A percentile compares a stretch with the other conserved stretches of the same genome.
Conservation (phyloP, 2,329 filamentous ascomycete genomes). For the Ophiognomonia clavigignenti-juglandacearum region DNA sequence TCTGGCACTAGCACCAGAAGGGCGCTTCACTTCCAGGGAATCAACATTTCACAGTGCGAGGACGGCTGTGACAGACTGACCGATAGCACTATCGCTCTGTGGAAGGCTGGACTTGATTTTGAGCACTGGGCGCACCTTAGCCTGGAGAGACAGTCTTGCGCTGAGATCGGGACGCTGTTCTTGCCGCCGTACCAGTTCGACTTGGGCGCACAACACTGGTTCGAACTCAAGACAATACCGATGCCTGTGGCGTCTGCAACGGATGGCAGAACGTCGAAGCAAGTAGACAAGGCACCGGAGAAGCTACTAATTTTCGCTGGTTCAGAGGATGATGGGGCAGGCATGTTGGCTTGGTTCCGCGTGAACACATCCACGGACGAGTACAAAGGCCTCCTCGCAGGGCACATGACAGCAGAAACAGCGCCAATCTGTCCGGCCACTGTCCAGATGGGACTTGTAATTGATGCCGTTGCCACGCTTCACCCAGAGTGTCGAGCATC, state of each 20-base stretch:
- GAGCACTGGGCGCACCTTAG: conserved; percentile 32
- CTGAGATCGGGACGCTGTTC: conserved; percentile 18
- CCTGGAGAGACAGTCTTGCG: conserved; percentile 18
- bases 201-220: conserved; percentile 29
- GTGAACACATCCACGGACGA: conserved; percentile 32
- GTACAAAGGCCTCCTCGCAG: conserved; percentile 29
- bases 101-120: conserved; percentile 31
- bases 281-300: conserved; percentile 11
- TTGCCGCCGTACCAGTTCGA: conserved; percentile 41
- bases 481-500: conserved; percentile 18
- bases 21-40: conserved; percentile 19
- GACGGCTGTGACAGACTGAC: conserved; percentile 17
- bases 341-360: conserved; percentile 29
- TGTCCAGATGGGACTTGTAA: conserved; percentile 28
- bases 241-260: not conserved
- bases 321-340: conserved; percentile 11
- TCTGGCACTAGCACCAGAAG: not conserved
- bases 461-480: conserved; percentile 28
- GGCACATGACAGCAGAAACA: conserved; percentile 33
- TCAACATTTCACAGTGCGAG: conserved; percentile 19
- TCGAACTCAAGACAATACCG: conserved; percentile 25
- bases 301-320: conserved; percentile 16
- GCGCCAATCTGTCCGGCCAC: conserved; percentile 35
- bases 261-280: conserved; percentile 13
- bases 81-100: conserved; percentile 28